Evolutionary conservation across 2,329 filamentous ascomycete species (phyloP), one percentile per base, ranked within the genome.

Genomic region (Curvularia hawaiiensis): DNA sequence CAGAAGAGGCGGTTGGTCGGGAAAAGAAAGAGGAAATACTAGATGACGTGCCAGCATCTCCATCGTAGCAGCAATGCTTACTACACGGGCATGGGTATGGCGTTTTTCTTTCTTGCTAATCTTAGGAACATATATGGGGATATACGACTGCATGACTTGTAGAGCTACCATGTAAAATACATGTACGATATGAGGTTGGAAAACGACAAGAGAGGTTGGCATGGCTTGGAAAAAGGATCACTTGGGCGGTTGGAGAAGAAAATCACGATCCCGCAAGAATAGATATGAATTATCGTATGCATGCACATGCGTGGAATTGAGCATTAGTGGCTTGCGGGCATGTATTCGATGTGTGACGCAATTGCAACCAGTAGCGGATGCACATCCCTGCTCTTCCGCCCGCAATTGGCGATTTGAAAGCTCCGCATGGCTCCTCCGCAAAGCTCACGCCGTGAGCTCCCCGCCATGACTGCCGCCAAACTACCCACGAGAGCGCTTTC

Each of bases 401-500:
- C 48, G 51, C 45, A 33, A 43, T 57, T 57, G 38, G 54, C 54
- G 54, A 57, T 45, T 30, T 57, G 33, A 49, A 44, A 52, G 54
- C 50, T 57, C 54, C 54, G 55, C 51, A 54, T 58, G 62, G 61
- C 60, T 65, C 57, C 62, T 63, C 59, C 54, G 59, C 58, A 52
- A 55, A 50, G 55, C 56, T 61, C 51, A 53, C 52, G 50, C 50
- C 54, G 46, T 46, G 45, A 39, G 46, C 49, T 60, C 60, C 61
- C 59, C 61, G 46, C 60, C 49, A 66, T 63, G 59, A 48, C 48
- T 46, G n/a, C 51, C 30, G 35, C 51, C 55, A 58, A n/a, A 58
- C 55, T 44, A 51, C 53, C 2, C 22, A 56, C 58, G 49, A 50
- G 40, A 35, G 38, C 33, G 54, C 26, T 31, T 44, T 48, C 28